Base-by-base conservation (phyloP, 2,329 filamentous ascomycete genomes). In the Pseudogymnoascus sp. region DNA sequence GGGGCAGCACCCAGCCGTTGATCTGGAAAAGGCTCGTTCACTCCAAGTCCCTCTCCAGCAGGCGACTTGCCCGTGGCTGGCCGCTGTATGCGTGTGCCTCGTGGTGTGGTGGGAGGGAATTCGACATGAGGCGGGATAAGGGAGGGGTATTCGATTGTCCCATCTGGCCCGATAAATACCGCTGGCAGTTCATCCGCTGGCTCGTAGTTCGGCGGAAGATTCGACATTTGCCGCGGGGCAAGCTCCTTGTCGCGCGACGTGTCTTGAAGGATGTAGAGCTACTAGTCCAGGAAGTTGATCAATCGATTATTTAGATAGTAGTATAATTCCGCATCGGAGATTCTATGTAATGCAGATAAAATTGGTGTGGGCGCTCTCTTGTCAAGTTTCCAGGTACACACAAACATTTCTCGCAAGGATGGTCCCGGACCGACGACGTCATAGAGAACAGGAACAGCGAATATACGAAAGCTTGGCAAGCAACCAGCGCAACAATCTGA, bases 61-160 rank as follows among this genome's bases (percentile, higher is more conserved):
- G 26, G 16, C 29, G 29, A 5, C 51, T 21, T 5, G 4, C 2
- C 51, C 2, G 16, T 36, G n/a, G 16, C 10, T 5, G 16, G 5
- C 51, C 14, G 5, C n/a, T 57, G n/a, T 34, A 57, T 21, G 29
- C 14, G 29, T 57, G 51, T 57, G 29, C 51, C 51, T 5, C n/a
- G 51, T 10, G 51, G 51, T 8, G 51, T 57, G 16, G 51, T 57
- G 51, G 4, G 2, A 3, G 51, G 51, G 51, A 57, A 57, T 21
- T 57, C 51, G 51, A 57, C 51, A 57, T 57, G 51, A 57, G 59
- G 59, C 34, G 59, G 59, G 14, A 61, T 40, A 26, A 40, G 14
- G 8, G 59, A 61, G 8, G 34, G 34, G 39, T 40, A 61, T 61
- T 40, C 23, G 59, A 61, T 39, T 26, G 59, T 61, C 10, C 59